These are phyloP conservation scores for Mycena polygramma DNA, from an alignment of 768 basidiomycete species.

Conservation along the genomic window DNA sequence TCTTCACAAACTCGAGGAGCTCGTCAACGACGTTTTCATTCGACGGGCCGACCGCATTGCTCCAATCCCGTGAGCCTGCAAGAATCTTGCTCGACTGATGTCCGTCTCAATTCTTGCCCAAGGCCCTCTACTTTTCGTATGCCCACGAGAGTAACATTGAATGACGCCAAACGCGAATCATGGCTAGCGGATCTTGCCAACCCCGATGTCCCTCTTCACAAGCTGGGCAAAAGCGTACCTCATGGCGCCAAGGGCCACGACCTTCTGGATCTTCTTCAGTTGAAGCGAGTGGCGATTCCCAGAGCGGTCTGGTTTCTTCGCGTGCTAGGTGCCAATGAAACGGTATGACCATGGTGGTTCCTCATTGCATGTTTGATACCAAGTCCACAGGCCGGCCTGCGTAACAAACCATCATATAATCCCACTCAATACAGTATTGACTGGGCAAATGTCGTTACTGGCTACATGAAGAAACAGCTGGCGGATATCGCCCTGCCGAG, in stretches of 20 bases:
- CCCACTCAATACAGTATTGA: constrained; percentile 88
- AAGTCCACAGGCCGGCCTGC: constrained; percentile 69
- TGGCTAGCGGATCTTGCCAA: constrained; percentile 91
- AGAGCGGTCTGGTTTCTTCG: constrained; percentile 91
- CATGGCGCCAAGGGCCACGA: constrained; percentile 90
- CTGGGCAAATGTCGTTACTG: constrained; percentile 86
- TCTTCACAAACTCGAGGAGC: constrained; percentile 72
- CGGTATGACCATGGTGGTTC: constrained; percentile 56
- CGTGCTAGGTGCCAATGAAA: constrained; percentile 90
- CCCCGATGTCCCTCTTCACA: constrained; percentile 82
- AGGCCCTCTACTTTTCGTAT: constrained; percentile 82
- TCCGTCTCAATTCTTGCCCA: constrained; percentile 9
- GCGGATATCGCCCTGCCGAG: constrained; percentile 84
- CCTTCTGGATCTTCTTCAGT: constrained; percentile 82
- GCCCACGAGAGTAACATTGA: constrained; percentile 85
- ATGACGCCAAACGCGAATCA: constrained; percentile 80
- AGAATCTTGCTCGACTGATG: neutral
- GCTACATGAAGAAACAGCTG: constrained; percentile 87
- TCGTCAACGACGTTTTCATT: constrained; percentile 83
- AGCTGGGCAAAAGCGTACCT: constrained; percentile 87
- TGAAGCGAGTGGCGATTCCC: constrained; percentile 81
- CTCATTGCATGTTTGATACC: constrained; percentile 14
- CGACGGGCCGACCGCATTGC: constrained; percentile 71
- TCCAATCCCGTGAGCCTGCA: constrained; percentile 70
- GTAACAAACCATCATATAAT: constrained; percentile 85